phyloP scores from a whole-genome alignment of 345 rosid genomes.

The Camelina sativa region DNA sequence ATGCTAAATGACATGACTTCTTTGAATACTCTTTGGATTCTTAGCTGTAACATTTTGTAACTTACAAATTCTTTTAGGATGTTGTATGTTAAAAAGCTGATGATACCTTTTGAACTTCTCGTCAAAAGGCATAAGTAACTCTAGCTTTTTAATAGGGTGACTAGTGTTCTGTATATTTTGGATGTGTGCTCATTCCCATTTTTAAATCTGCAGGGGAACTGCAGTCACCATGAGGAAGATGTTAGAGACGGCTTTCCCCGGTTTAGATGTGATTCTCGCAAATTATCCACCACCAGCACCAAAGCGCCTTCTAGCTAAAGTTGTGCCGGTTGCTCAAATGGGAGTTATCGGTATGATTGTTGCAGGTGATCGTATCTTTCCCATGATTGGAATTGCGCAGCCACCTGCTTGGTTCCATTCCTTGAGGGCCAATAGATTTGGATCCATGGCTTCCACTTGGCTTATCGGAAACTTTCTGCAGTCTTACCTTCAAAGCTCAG shows the following conservation, averaged over 20 bases:
- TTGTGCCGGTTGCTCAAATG: slow-evolving; percentile 70
- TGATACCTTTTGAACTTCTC: slow-evolving; percentile 6
- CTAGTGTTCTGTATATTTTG: slow-evolving; percentile 2
- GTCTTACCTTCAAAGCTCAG: slow-evolving; percentile 84
- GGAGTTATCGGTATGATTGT: slow-evolving; percentile 72
- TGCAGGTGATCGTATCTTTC: slow-evolving; percentile 82
- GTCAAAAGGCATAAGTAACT: neutral
- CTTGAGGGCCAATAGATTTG: slow-evolving; percentile 80
- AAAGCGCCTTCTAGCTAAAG: slow-evolving; percentile 66
- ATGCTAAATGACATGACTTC: neutral
- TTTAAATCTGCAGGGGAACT: slow-evolving; percentile 57
- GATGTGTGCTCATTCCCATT: neutral
- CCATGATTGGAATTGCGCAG: slow-evolving; percentile 64
- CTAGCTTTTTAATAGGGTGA: neutral
- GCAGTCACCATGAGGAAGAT: slow-evolving; percentile 81
- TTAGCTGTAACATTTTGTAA: too few species aligned
- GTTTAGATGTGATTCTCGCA: slow-evolving; percentile 73
- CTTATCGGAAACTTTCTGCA: slow-evolving; percentile 85
- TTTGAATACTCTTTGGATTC: neutral
- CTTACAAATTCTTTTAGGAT: too few species aligned
- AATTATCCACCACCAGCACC: slow-evolving; percentile 83
- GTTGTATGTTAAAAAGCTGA: slow-evolving; percentile 5
- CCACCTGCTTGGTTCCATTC: slow-evolving; percentile 80
- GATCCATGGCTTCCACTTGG: slow-evolving; percentile 87
- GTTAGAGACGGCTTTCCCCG: slow-evolving; percentile 79